Evolutionary conservation across 1,139 yeast species (phyloP), one percentile per base, ranked within the genome.

Genomic region (Candida smagusa): DNA sequence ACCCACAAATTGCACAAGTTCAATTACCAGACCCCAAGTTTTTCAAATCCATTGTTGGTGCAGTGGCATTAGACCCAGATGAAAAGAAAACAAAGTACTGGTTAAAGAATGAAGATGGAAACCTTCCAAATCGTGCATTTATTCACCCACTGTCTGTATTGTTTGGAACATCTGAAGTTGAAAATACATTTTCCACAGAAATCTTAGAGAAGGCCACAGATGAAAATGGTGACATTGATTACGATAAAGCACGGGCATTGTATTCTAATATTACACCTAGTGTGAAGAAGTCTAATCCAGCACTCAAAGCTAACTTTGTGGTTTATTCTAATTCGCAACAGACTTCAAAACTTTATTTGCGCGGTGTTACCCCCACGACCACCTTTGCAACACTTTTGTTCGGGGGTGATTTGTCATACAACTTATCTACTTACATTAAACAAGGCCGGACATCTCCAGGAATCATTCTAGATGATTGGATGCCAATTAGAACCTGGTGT

Each of bases 401-500:
- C 58, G 95, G 96, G 6, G 92, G 95, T 3, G 74, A 74, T 1
- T 73, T 92, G 11, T 62, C 72, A 22, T 89, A 87, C 50, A 96
- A 90, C 50, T 61, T 87, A 28, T 60, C 64, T 6, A 52, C 60
- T 4, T 53, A 61, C 32, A 41, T 68, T 2, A 52, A 61, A 2
- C 63, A 67, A 1, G 65, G 65, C 3, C 84, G 34, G 69, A 83
- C 40, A 73, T 83, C 22, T 2, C 52, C 52, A 2, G 53, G 53
- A 1, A 43, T 49, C 22, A 52, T 49, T 12, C 31, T 49, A 32
- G 53, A 47, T 36, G 36, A 44, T 55, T 89, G 41, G 95, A 85
- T 52, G 72, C 74, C 35, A 85, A 96, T 96, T 89, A 95, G 7
- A 68, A 92, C 26, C 69, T 86, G 97, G 97, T 86, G 96, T 47